Conservation (phyloP, 2,329 filamentous ascomycete genomes). For the Trichoderma citrinoviride region DNA sequence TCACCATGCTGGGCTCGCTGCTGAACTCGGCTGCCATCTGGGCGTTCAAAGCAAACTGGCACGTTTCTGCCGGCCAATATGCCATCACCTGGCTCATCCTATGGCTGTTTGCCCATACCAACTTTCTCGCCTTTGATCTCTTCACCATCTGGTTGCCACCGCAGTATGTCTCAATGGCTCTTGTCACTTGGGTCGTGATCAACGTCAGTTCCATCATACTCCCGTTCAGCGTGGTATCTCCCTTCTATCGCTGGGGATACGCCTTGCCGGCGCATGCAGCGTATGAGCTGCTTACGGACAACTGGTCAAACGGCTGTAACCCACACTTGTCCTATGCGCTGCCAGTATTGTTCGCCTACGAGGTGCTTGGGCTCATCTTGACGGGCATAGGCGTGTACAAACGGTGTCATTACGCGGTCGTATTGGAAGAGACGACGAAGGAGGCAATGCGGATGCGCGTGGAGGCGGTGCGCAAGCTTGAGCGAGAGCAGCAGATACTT, state of each 20-base stretch:
- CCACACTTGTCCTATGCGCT: slow-evolving; percentile 25
- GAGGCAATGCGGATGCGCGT: slow-evolving; percentile 22
- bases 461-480: slow-evolving; percentile 17
- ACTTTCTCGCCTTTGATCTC: slow-evolving; percentile 27
- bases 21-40: slow-evolving; percentile 23
- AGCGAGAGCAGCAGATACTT: slow-evolving; percentile 4
- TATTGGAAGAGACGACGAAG: slow-evolving; percentile 23
- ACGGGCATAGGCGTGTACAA: slow-evolving; percentile 23
- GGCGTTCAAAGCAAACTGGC: slow-evolving; percentile 24
- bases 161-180: slow-evolving; percentile 26
- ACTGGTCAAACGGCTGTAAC: slow-evolving; percentile 27
- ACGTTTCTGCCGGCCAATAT: slow-evolving; percentile 22
- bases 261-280: slow-evolving; percentile 24
- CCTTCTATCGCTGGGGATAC: slow-evolving; percentile 26
- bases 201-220: slow-evolving; percentile 26
- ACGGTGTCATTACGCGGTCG: slow-evolving; percentile 22
- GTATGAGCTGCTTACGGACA: slow-evolving; percentile 25
- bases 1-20: slow-evolving; percentile 25
- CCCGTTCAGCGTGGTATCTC: slow-evolving; percentile 24
- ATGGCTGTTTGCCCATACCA: slow-evolving; percentile 27
- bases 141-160: slow-evolving; percentile 28
- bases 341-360: slow-evolving; percentile 27
- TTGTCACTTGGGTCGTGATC: slow-evolving; percentile 25
- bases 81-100: slow-evolving; percentile 25
- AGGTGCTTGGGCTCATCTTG: slow-evolving; percentile 20